Conservation (phyloP, 257 asterid species). For the Nicotiana benthamiana region DNA sequence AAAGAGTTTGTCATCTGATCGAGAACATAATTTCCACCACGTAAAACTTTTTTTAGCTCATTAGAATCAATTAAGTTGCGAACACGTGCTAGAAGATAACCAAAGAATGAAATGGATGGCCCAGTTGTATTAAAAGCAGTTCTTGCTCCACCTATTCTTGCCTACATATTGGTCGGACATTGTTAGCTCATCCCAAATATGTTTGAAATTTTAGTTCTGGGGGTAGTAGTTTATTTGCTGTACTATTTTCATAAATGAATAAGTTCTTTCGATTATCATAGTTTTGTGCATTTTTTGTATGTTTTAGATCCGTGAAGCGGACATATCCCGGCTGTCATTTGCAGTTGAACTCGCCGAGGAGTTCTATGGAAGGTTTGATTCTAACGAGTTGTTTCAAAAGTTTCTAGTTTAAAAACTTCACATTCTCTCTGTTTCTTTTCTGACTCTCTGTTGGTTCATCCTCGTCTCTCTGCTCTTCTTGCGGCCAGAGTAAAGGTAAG, state of each 20-base stretch:
- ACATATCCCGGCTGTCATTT: conserved; percentile 87
- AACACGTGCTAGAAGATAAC: background rate
- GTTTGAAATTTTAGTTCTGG: background rate
- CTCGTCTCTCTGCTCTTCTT: conserved; percentile 6
- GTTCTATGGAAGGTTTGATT: conserved; percentile 82
- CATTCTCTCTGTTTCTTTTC: conserved; percentile 2
- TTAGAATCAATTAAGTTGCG: background rate
- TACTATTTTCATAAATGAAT: background rate
- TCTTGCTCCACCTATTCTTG: background rate
- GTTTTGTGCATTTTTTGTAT: conserved; percentile 6
- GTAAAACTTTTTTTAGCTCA: background rate
- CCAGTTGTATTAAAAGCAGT: background rate
- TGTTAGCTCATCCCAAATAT: background rate
- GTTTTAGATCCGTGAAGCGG: conserved; percentile 95
- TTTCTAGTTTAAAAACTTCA: conserved; percentile 5
- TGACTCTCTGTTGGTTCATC: conserved; percentile 12
- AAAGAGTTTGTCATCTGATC: background rate
- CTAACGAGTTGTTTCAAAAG: background rate
- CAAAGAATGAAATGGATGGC: background rate
- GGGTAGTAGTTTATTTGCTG: background rate
- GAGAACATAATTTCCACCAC: background rate
- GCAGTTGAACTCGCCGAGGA: conserved; percentile 99
- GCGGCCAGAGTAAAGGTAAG: conserved; percentile 86
- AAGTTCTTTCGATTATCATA: background rate
- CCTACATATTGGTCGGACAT: background rate